phyloP scores from a whole-genome alignment of 2,329 filamentous ascomycete species.

The Sclerotinia glacialis region DNA sequence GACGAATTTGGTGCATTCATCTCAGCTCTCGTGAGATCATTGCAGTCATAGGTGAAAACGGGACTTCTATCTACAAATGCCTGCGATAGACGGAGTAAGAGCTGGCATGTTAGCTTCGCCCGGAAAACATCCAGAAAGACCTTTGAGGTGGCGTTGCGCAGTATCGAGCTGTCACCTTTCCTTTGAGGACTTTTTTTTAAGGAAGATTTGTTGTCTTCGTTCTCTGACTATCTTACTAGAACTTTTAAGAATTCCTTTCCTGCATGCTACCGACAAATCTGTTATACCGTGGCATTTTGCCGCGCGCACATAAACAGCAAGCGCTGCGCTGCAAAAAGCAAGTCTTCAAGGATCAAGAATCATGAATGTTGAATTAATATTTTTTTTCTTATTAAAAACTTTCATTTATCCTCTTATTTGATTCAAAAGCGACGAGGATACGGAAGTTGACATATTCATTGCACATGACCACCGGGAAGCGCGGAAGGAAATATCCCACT shows the following conservation, averaged over 20 bases:
- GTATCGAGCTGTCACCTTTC: background rate
- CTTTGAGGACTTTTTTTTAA: background rate
- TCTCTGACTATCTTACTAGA: background rate
- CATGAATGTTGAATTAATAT: background rate
- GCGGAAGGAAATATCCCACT: background rate
- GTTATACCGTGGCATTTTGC: background rate
- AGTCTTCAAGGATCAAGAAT: background rate
- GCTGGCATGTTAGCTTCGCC: background rate
- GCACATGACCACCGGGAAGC: too few species aligned
- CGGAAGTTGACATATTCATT: background rate
- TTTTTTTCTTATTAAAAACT: background rate
- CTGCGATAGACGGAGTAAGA: background rate
- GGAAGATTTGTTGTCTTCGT: background rate
- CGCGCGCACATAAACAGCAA: background rate
- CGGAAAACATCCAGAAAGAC: background rate
- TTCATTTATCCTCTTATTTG: background rate
- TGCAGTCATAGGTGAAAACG: background rate
- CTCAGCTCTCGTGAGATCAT: background rate
- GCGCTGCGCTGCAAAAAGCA: background rate
- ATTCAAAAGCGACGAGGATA: background rate
- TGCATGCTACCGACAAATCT: background rate
- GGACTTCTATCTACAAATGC: background rate
- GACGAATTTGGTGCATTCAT: background rate
- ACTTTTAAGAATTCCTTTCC: background rate
- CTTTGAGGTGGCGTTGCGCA: background rate